Conservation (phyloP, 495 filamentous ascomycete genomes). For the Parathielavia appendiculata region DNA sequence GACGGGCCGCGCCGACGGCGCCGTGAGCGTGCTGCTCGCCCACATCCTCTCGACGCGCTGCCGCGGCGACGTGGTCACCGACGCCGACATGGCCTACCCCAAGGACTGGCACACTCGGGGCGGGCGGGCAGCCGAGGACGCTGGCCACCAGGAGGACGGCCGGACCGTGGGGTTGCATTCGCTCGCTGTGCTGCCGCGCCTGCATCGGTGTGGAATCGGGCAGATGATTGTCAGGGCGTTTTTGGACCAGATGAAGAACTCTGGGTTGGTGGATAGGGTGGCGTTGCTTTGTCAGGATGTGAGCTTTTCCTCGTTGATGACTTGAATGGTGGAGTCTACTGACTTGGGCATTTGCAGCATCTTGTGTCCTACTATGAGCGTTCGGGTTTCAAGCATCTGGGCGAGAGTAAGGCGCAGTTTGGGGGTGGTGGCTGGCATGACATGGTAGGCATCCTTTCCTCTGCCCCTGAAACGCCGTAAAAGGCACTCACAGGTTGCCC, state of each 20-base stretch:
- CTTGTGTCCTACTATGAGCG: constrained; percentile 70
- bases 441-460: constrained; percentile 45
- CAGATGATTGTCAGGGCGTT: constrained; percentile 70
- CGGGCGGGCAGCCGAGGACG: constrained; percentile 23
- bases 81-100: constrained; percentile 71
- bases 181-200: constrained; percentile 67
- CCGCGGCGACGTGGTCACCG: constrained; percentile 56
- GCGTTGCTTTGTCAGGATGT: constrained; percentile 73
- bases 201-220: constrained; percentile 72
- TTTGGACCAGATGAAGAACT: constrained; percentile 57
- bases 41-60: constrained; percentile 76
- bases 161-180: constrained; percentile 76
- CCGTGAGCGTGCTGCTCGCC: constrained; percentile 64
- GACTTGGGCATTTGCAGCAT: constrained; percentile 32
- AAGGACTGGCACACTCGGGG: constrained; percentile 51
- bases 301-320: constrained; percentile 15
- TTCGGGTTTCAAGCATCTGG: constrained; percentile 66
- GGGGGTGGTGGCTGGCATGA: constrained; percentile 80
- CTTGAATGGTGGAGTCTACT: neutral
- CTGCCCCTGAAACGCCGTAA: neutral
- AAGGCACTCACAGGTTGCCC: neutral
- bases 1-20: constrained; percentile 42
- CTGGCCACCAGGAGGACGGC: constrained; percentile 65
- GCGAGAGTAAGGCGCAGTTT: constrained; percentile 58
- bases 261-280: constrained; percentile 63